phyloP scores from a whole-genome alignment of 2,329 filamentous ascomycete genomes.

The Ophiostoma triangulosporum region DNA sequence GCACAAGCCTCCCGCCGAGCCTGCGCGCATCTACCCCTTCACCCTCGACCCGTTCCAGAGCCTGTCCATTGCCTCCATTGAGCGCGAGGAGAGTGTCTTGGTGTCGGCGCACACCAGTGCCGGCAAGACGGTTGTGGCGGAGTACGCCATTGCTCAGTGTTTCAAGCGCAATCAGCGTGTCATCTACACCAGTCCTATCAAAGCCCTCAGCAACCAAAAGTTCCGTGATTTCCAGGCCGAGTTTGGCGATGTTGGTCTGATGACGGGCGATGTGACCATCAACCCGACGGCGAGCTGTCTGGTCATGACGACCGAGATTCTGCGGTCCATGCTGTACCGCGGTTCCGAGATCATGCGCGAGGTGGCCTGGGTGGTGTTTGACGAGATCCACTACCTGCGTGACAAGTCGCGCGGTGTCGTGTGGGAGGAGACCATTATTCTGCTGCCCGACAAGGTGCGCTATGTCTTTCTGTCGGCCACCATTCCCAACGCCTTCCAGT shows the following conservation, averaged over 20 bases:
- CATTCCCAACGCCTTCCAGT: slow-evolving; percentile 97
- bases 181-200: slow-evolving; percentile 98
- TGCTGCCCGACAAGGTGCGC: slow-evolving; percentile 94
- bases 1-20: slow-evolving; percentile 79
- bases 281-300: slow-evolving; percentile 96
- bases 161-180: slow-evolving; percentile 95
- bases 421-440: slow-evolving; percentile 98
- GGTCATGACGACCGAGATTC: slow-evolving; percentile 99
- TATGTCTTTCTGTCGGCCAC: slow-evolving; percentile 98
- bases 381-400: slow-evolving; percentile 97
- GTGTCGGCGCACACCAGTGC: slow-evolving; percentile 96
- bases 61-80: slow-evolving; percentile 84
- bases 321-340: slow-evolving; percentile 94
- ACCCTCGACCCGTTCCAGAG: slow-evolving; percentile 96
- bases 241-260: slow-evolving; percentile 92
- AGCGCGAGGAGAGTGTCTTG: slow-evolving; percentile 88
- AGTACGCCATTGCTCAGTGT: slow-evolving; percentile 96
- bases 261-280: slow-evolving; percentile 98
- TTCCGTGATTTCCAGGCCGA: slow-evolving; percentile 92
- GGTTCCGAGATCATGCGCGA: slow-evolving; percentile 99
- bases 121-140: slow-evolving; percentile 94
- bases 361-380: slow-evolving; percentile 95
- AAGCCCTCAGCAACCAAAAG: slow-evolving; percentile 96
- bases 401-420: slow-evolving; percentile 91
- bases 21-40: slow-evolving; percentile 75